Percentiles rank a stretch among this genome's conserved stretches.
Conservation (phyloP, 495 filamentous ascomycete genomes). For the Beverwykella pulmonaria region DNA sequence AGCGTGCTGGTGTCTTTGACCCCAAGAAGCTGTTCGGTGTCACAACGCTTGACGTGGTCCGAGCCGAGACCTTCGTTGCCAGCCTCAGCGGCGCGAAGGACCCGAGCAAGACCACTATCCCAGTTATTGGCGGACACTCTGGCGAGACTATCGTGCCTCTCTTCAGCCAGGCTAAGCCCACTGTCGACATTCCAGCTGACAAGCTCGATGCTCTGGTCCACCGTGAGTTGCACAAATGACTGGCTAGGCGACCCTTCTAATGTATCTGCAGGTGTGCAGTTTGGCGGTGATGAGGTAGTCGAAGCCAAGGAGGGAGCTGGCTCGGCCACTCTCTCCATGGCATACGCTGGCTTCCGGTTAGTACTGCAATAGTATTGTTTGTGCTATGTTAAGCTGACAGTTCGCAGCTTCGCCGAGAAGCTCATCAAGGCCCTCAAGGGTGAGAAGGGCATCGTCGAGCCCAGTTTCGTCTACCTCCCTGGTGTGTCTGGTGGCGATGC, state of each 20-base stretch:
- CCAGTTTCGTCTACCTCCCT: constrained; percentile 90
- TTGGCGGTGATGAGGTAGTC: constrained; percentile 98
- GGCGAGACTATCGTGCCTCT: constrained; percentile 97
- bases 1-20: constrained; percentile 89
- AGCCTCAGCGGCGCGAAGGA: constrained; percentile 79
- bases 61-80: constrained; percentile 94
- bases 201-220: constrained; percentile 85
- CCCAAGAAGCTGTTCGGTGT: constrained; percentile 94
- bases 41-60: constrained; percentile 96
- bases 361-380: constrained; percentile 32
- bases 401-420: constrained; percentile 80
- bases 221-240: constrained; percentile 55
- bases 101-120: constrained; percentile 78
- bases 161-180: constrained; percentile 84
- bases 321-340: constrained; percentile 97
- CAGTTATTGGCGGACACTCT: constrained; percentile 95
- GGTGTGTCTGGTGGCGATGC: constrained; percentile 85
- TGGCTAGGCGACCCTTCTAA: neutral
- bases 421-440: constrained; percentile 85
- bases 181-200: constrained; percentile 78
- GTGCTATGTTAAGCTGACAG: constrained; percentile 37
- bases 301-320: constrained; percentile 95
- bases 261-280: constrained; percentile 73
- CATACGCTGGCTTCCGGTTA: constrained; percentile 90
- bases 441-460: constrained; percentile 88